These are phyloP conservation scores for Termitomyces titanicus DNA, from an alignment of 768 basidiomycete genomes.

Conservation along the genomic window DNA sequence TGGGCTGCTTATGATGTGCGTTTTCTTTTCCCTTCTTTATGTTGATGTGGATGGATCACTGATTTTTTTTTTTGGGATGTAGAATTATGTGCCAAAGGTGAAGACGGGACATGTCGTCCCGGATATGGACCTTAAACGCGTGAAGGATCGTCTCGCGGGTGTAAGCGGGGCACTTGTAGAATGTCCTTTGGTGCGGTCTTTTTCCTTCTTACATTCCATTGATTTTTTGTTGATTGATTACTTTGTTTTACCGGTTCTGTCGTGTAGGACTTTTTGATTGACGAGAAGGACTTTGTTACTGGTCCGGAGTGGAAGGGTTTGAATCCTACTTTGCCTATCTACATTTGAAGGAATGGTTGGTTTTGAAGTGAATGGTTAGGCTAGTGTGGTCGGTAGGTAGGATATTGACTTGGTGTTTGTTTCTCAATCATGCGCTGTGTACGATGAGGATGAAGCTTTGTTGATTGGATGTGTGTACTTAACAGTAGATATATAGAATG, in stretches of 20 bases:
- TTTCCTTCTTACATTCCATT: conserved; percentile 1
- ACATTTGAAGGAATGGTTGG: conserved; percentile 42
- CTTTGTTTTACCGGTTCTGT: conserved; percentile 6
- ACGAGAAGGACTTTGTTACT: conserved; percentile 66
- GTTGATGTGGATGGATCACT: background rate
- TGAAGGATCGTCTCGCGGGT: conserved; percentile 72
- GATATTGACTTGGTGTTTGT: too few relatives aligned
- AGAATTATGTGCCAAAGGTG: conserved; percentile 74
- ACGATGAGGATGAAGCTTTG: too few relatives aligned
- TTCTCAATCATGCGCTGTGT: too few relatives aligned
- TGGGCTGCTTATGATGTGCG: conserved; percentile 79
- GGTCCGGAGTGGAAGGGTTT: conserved; percentile 71
- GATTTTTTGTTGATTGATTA: background rate
- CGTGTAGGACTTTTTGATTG: conserved; percentile 77
- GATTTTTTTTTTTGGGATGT: too few relatives aligned
- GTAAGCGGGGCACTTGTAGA: conserved; percentile 76
- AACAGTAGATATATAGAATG: too few relatives aligned
- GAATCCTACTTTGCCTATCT: conserved; percentile 78
- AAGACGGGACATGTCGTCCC: conserved; percentile 81
- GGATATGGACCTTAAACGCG: conserved; percentile 57
- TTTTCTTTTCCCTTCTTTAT: conserved; percentile 8
- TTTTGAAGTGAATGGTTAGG: too few relatives aligned
- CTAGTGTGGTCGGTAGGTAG: too few relatives aligned
- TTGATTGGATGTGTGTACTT: too few relatives aligned
- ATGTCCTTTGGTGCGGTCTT: conserved; percentile 65